Evolutionary conservation across 345 rosid species (phyloP).

Genomic region (Fremontodendron californicum): DNA sequence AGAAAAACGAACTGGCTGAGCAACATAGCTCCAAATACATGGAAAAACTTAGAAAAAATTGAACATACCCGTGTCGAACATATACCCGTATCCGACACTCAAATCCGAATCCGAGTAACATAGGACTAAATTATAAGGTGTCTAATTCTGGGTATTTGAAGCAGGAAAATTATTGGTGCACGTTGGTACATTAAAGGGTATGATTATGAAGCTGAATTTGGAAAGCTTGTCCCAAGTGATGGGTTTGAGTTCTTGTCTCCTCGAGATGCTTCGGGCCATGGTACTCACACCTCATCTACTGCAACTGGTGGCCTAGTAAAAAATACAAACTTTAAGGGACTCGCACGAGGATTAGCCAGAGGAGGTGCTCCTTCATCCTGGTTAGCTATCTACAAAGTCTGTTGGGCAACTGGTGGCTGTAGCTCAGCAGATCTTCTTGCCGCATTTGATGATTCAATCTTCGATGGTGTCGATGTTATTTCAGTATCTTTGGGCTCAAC

Average conservation of each 20-base stretch:
- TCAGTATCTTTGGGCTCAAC: slow-evolving; percentile 38
- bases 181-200: slow-evolving; percentile 47
- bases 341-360: slow-evolving; percentile 46
- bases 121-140: not conserved
- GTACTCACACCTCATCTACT: slow-evolving; percentile 62
- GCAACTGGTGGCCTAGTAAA: slow-evolving; percentile 40
- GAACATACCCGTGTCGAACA: too few species aligned
- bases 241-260: slow-evolving; percentile 48
- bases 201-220: slow-evolving; percentile 45
- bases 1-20: too few species aligned
- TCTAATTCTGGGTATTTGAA: not conserved
- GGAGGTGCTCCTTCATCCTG: slow-evolving; percentile 57
- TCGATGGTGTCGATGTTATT: slow-evolving; percentile 42
- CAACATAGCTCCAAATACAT: too few species aligned
- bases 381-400: slow-evolving; percentile 41
- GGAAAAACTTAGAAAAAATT: too few species aligned
- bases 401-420: slow-evolving; percentile 43
- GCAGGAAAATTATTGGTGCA: slow-evolving; percentile 47
- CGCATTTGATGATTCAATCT: slow-evolving; percentile 42
- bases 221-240: slow-evolving; percentile 11
- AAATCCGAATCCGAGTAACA: too few species aligned
- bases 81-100: too few species aligned
- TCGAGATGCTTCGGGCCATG: slow-evolving; percentile 58
- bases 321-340: slow-evolving; percentile 40
- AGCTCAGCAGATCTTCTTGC: slow-evolving; percentile 41